A percentile compares a stretch with the other conserved stretches of the same genome.
These are phyloP conservation scores for Hygrophila difformis DNA, from an alignment of 257 asterid genomes.

Conservation along the genomic window DNA sequence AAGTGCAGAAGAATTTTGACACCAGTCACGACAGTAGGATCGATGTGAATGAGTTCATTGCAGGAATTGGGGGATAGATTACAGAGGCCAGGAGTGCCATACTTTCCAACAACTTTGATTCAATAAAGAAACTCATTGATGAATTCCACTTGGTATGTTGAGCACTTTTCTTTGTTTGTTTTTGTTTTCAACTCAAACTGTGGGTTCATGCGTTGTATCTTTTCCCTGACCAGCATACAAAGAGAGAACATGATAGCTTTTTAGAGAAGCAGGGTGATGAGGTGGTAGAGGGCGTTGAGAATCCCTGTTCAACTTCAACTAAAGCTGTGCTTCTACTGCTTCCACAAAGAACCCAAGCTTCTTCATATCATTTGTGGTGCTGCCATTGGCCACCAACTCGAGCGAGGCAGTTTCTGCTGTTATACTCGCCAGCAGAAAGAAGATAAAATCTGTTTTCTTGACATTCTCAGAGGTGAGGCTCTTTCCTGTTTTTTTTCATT, in stretches of 20 bases:
- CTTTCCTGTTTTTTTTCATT: neutral
- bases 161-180: no score
- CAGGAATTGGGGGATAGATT: slow-evolving; percentile 66
- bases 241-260: slow-evolving; percentile 53
- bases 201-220: no score
- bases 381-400: slow-evolving; percentile 96
- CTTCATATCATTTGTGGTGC: slow-evolving; percentile 77
- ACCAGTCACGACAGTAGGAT: slow-evolving; percentile 34
- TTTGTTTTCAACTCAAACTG: no score
- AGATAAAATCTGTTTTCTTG: slow-evolving; percentile 64
- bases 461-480: slow-evolving; percentile 85
- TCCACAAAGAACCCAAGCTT: slow-evolving; percentile 69
- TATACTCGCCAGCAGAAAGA: slow-evolving; percentile 76
- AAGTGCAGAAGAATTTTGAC: slow-evolving; percentile 69
- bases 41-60: slow-evolving; percentile 40
- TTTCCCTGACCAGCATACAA: slow-evolving; percentile 94
- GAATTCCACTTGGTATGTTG: slow-evolving; percentile 64
- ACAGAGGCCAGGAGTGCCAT: slow-evolving; percentile 47
- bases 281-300: slow-evolving; percentile 45
- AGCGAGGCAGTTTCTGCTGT: slow-evolving; percentile 93
- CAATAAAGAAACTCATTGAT: slow-evolving; percentile 48
- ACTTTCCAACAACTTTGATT: slow-evolving; percentile 24
- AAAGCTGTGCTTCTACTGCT: slow-evolving; percentile 65
- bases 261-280: slow-evolving; percentile 64
- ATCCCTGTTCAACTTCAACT: slow-evolving; percentile 31